phyloP scores from a whole-genome alignment of 164 flowering plant genomes.

The Dillenia suffruticosa region DNA sequence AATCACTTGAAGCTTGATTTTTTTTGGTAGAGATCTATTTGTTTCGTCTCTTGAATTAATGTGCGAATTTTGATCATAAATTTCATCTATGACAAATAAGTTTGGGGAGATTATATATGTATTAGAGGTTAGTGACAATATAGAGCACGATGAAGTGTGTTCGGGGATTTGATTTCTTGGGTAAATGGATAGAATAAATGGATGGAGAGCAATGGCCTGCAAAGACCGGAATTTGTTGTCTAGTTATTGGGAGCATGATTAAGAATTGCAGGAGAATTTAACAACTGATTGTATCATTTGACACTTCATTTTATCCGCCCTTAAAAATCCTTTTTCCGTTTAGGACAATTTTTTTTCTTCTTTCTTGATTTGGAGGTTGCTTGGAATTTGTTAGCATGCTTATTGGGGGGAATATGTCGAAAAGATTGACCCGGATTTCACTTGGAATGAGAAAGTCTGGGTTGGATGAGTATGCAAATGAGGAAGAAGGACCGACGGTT shows the following conservation, averaged over 20 bases:
- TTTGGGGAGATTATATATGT: too few species aligned
- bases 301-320: too few species aligned
- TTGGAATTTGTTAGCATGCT: slow-evolving; percentile 8
- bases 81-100: too few species aligned
- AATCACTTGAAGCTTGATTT: too few species aligned
- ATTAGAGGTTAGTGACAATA: too few species aligned
- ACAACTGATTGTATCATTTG: too few species aligned
- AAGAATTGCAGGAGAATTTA: slow-evolving; percentile 1
- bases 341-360: neutral
- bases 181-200: too few species aligned
- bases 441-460: slow-evolving; percentile 3
- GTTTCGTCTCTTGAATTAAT: too few species aligned
- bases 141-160: too few species aligned
- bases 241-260: slow-evolving; percentile 3
- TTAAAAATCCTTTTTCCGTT: neutral
- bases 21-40: too few species aligned
- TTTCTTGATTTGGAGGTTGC: neutral
- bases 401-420: slow-evolving; percentile 14
- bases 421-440: slow-evolving; percentile 6
- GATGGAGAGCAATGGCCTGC: neutral
- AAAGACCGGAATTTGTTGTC: slow-evolving; percentile 2
- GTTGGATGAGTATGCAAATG: slow-evolving; percentile 6
- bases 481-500: slow-evolving; percentile 15
- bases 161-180: too few species aligned
- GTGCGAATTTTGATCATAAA: too few species aligned